Evolutionary conservation across 306 rosid species (phyloP).

Genomic region (Argentina anserina): DNA sequence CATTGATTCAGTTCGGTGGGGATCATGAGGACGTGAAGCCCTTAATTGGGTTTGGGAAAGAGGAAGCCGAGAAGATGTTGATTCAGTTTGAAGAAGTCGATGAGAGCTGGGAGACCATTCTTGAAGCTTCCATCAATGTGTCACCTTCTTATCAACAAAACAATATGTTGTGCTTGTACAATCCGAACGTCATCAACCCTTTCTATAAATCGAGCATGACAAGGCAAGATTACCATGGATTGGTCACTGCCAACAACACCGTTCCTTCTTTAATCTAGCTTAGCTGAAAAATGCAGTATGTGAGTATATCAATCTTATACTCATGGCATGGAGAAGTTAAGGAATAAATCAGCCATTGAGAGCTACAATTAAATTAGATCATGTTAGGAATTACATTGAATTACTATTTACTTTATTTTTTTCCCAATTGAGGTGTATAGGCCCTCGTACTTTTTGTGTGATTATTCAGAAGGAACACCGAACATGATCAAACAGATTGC

Average conservation of each 20-base stretch:
- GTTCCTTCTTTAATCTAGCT: conserved; percentile 4
- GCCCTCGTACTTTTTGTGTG: not conserved
- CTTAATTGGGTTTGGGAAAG: not conserved
- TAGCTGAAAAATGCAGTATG: not conserved
- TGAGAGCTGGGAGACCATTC: conserved; percentile 50
- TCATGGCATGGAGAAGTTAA: not conserved
- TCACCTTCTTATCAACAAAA: conserved; percentile 17
- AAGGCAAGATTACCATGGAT: not conserved
- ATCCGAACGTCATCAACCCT: conserved; percentile 32
- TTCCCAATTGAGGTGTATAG: not conserved
- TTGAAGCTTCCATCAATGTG: conserved; percentile 53
- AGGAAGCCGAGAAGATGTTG: conserved; percentile 40
- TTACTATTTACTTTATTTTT: not conserved
- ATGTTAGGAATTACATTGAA: conserved; percentile 2
- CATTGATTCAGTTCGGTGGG: not conserved
- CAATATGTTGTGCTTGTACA: conserved; percentile 13
- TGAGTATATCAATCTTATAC: not conserved
- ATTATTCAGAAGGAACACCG: not conserved
- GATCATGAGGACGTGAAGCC: not conserved
- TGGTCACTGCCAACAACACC: not conserved
- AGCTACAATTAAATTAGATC: not conserved
- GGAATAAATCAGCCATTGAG: not conserved
- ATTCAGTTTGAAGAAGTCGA: conserved; percentile 38
- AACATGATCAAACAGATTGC: not conserved
- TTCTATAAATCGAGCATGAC: conserved; percentile 25